Conservation (phyloP, 345 rosid genomes). For the Syzygium aromaticum region DNA sequence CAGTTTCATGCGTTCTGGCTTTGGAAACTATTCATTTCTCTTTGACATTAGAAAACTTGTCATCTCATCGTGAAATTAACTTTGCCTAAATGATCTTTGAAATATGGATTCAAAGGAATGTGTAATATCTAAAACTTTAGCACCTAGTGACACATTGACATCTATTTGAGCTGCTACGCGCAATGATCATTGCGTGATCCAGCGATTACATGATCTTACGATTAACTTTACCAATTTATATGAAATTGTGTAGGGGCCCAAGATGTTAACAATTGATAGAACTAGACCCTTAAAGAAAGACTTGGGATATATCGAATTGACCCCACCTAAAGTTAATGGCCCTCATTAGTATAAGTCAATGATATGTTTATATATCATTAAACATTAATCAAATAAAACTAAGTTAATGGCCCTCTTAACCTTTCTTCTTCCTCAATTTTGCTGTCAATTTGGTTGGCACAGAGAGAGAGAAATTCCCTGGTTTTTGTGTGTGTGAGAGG, state of each 20-base stretch:
- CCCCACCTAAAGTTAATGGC: neutral
- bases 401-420: neutral
- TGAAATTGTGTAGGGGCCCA: neutral
- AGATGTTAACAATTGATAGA: neutral
- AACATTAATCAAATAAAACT: neutral
- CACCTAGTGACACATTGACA: accelerated
- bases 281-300: neutral
- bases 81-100: neutral
- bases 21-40: neutral
- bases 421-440: neutral
- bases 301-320: neutral
- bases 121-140: neutral
- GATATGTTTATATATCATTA: neutral
- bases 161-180: neutral
- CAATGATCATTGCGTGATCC: neutral
- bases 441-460: neutral
- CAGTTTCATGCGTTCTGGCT: neutral
- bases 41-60: neutral
- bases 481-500: neutral
- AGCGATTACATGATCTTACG: accelerated
- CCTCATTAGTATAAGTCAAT: neutral
- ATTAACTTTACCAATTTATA: neutral
- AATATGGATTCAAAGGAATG: neutral
- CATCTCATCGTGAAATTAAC: neutral
- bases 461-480: neutral